Conservation (phyloP, 2,329 filamentous ascomycete species). For the Colletotrichum orbiculare region DNA sequence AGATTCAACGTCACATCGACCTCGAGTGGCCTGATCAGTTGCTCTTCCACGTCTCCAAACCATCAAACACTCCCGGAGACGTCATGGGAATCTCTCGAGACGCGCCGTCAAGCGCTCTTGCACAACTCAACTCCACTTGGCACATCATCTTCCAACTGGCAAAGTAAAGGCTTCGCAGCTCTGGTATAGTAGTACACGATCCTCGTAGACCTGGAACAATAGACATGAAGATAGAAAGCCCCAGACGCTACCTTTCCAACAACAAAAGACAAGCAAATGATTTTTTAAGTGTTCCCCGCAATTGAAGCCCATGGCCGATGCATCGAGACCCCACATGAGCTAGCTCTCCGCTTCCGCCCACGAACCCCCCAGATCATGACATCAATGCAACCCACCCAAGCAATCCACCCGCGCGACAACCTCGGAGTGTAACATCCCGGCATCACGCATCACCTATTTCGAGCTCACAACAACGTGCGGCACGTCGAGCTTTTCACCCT, state of each 20-base stretch:
- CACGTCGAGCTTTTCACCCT: slow-evolving; percentile 27
- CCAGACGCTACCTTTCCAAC: slow-evolving; percentile 6
- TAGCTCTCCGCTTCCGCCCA: slow-evolving; percentile 11
- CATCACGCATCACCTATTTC: slow-evolving; percentile 13
- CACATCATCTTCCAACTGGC: too few species aligned
- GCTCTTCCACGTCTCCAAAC: too few species aligned
- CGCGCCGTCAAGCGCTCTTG: too few species aligned
- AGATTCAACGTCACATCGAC: too few species aligned
- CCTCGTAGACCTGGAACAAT: slow-evolving; percentile 15
- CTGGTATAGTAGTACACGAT: slow-evolving; percentile 30
- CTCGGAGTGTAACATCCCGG: neutral
- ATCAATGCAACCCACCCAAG: slow-evolving; percentile 24
- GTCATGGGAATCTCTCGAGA: too few species aligned
- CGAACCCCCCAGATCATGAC: slow-evolving; percentile 4
- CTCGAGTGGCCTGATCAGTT: too few species aligned
- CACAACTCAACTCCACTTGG: too few species aligned
- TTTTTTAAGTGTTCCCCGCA: slow-evolving; percentile 7
- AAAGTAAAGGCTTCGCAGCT: neutral
- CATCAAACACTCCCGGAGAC: too few species aligned
- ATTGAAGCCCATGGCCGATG: neutral
- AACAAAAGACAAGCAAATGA: neutral
- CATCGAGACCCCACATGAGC: slow-evolving; percentile 12
- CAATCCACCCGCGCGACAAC: slow-evolving; percentile 22
- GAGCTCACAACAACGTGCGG: slow-evolving; percentile 29
- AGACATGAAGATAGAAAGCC: slow-evolving; percentile 10